Conservation (phyloP, 2,329 filamentous ascomycete species). For the Apiospora rasikravindrae region DNA sequence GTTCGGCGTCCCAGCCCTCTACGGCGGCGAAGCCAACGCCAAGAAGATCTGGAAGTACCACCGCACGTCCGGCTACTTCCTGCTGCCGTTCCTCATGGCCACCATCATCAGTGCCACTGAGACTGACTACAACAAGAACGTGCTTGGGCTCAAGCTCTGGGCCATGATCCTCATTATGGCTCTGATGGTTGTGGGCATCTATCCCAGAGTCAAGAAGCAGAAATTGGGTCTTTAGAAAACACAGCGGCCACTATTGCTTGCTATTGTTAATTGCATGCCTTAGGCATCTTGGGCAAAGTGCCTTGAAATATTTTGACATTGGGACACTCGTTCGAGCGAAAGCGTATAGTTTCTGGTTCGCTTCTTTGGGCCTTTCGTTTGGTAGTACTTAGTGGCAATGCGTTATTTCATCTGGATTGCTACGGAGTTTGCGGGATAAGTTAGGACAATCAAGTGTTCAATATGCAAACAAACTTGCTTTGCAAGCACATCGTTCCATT, state of each 20-base stretch:
- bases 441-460: not conserved
- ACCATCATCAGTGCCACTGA: constrained; percentile 77
- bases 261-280: not conserved
- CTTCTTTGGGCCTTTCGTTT: not conserved
- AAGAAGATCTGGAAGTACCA: constrained; percentile 93
- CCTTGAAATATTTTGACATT: not conserved
- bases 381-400: not conserved
- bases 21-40: constrained; percentile 79
- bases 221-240: constrained; percentile 69
- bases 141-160: constrained; percentile 78
- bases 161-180: constrained; percentile 69
- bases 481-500: no score
- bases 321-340: not conserved
- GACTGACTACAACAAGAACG: constrained; percentile 74
- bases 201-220: constrained; percentile 78
- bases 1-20: constrained; percentile 71
- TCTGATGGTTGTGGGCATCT: constrained; percentile 72
- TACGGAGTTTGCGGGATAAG: not conserved
- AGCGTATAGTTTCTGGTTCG: not conserved
- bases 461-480: no score
- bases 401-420: not conserved
- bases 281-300: no score
- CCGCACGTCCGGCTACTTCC: constrained; percentile 74
- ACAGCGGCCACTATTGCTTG: not conserved
- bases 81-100: constrained; percentile 72